A percentile compares a stretch with the other conserved stretches of the same genome.
Conservation (phyloP, 257 asterid species). For the Fraxinus cuspidata region DNA sequence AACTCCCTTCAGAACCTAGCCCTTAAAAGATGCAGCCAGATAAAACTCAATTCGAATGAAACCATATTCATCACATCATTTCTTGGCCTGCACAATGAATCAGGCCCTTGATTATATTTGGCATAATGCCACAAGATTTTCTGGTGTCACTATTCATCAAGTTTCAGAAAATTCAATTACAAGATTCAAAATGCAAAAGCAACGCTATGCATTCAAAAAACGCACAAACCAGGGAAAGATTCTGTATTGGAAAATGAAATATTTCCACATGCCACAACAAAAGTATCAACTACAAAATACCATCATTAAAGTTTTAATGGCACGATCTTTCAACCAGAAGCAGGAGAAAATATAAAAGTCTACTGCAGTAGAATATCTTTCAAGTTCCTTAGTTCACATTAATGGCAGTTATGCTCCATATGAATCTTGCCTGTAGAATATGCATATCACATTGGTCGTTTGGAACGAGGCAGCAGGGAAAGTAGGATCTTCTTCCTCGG, state of each 20-base stretch:
- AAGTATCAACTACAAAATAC: slow-evolving; percentile 15
- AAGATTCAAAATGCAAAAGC: no score
- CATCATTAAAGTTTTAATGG: slow-evolving; percentile 12
- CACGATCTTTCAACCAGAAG: slow-evolving; percentile 18
- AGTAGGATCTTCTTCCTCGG: slow-evolving; percentile 87
- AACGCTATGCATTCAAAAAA: no score
- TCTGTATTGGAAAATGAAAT: background rate
- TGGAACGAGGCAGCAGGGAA: slow-evolving; percentile 55
- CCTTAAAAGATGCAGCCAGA: no score
- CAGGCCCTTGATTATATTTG: no score
- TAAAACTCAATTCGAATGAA: no score
- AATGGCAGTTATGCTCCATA: background rate
- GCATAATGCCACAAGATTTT: background rate
- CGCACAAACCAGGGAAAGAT: background rate
- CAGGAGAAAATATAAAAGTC: background rate
- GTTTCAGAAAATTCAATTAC: no score
- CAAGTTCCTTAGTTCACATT: background rate
- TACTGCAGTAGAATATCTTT: background rate
- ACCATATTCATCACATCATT: no score
- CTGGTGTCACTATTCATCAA: background rate
- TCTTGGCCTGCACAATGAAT: no score
- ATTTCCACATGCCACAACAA: slow-evolving; percentile 11
- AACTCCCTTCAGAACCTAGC: no score
- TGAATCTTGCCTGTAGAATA: slow-evolving; percentile 14
- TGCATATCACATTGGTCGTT: slow-evolving; percentile 46